These are phyloP conservation scores for Candida orba DNA, from an alignment of 805 yeast genomes.

Conservation along the genomic window DNA sequence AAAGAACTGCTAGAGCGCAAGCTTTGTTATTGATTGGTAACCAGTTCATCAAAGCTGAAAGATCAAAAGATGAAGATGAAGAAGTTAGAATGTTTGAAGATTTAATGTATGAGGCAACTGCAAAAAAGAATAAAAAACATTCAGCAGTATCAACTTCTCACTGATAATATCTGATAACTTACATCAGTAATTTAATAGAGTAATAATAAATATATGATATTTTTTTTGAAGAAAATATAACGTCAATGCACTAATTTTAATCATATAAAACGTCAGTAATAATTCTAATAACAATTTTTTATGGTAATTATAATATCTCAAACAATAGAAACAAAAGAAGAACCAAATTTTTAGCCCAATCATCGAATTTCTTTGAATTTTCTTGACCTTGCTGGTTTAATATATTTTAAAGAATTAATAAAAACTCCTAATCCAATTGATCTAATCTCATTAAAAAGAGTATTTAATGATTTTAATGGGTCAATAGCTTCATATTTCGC, in stretches of 20 bases:
- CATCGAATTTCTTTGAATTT: conserved; percentile 71
- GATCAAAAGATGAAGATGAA: conserved; percentile 85
- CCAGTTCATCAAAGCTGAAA: conserved; percentile 54
- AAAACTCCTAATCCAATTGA: conserved; percentile 76
- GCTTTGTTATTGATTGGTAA: conserved; percentile 71
- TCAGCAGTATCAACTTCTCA: too few relatives aligned
- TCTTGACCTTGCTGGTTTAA: conserved; percentile 83
- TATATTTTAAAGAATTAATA: conserved; percentile 61
- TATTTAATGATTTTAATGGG: conserved; percentile 70
- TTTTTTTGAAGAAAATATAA: background rate
- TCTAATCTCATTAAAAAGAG: conserved; percentile 69
- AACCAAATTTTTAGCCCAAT: conserved; percentile 88
- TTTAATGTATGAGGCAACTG: conserved; percentile 46
- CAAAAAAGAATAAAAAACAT: conserved; percentile 12
- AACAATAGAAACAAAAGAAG: conserved; percentile 68
- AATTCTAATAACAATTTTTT: background rate
- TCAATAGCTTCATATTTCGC: conserved; percentile 99
- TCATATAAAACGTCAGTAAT: background rate
- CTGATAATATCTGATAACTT: too few relatives aligned
- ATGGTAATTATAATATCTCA: background rate
- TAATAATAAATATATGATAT: too few relatives aligned
- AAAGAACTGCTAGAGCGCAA: conserved; percentile 68
- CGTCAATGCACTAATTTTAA: too few relatives aligned
- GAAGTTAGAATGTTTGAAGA: conserved; percentile 91
- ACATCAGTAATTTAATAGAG: too few relatives aligned